These are phyloP conservation scores for Helianthus tuberosus DNA, from an alignment of 129 eudicot genomes.

Conservation along the genomic window DNA sequence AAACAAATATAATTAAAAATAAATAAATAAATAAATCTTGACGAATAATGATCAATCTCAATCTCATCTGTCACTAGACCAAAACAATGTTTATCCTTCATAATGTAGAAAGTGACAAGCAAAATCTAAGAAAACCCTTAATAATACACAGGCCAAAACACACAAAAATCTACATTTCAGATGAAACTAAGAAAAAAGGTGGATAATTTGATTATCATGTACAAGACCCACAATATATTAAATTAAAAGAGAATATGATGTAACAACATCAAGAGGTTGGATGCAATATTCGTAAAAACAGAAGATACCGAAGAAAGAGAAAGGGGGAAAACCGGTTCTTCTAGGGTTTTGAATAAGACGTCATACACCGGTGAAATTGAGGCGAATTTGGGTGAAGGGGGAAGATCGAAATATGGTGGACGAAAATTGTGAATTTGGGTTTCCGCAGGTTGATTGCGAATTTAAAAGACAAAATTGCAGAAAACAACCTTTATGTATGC, in stretches of 20 bases:
- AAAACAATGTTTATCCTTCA: not conserved
- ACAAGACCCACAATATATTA: not conserved
- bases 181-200: not conserved
- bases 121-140: no score
- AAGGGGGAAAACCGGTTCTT: constrained; percentile 13
- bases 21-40: constrained; percentile 11
- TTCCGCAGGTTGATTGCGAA: not conserved
- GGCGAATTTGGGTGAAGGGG: not conserved
- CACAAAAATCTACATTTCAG: constrained; percentile 1
- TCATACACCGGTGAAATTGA: constrained; percentile 9
- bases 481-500: no score
- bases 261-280: no score
- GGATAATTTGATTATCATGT: not conserved
- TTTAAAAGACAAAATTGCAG: no score
- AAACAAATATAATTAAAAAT: constrained; percentile 11
- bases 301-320: constrained; percentile 10
- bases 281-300: not conserved
- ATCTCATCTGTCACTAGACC: not conserved
- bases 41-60: constrained; percentile 3
- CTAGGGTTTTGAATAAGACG: constrained; percentile 28
- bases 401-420: constrained; percentile 3
- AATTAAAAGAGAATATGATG: no score
- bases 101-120: no score
- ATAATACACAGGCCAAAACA: no score
- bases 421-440: constrained; percentile 25